Base-by-base conservation (phyloP, 306 rosid genomes). In the Cucumis melo region DNA sequence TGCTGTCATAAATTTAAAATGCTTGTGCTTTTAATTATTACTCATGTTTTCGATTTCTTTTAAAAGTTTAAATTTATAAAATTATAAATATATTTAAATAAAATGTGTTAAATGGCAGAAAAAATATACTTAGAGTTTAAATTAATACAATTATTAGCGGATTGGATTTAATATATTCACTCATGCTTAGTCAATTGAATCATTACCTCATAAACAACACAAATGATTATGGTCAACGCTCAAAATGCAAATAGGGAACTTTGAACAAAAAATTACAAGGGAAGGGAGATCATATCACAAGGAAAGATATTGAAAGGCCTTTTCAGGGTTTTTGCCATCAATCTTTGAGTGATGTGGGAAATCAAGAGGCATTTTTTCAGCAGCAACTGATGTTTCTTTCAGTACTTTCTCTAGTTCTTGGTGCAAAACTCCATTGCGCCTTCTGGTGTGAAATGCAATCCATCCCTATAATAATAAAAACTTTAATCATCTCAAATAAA, bases 401-500 rank as follows among this genome's bases (percentile, higher is more conserved):
- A 88, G 79, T 10, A 80, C 87, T 74, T 75, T 82, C 19, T 75
- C 61, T 13, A 85, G 81, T 82, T 88, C 85, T 78, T 82, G 78
- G 81, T 80, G 78, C 64, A 90, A 84, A 57, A 87, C 83, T 23
- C 76, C 86, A 78, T 94, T 92, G n/a, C n/a, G 78, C 97, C 97
- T 55, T 92, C 97, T 14, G 93, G 81, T 74, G 95, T 89, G 78
- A 94, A 85, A 77, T 92, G 99, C 89, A 94, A 64, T 20, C 99
- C 99, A 82, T 92, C 99, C 8, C 97, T 94, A 85, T 14, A 75
- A 79, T 23, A 42, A 32, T 5, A 75, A 36, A 53, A 16, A 50
- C 54, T 7, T 61, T 3, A 61, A 61, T 61, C 41, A 29, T 8
- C 10, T 44, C 62, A 57, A 23, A 58, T 58, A 24, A 5, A 10